Evolutionary conservation across 2,329 filamentous ascomycete genomes (phyloP), one percentile per base, ranked within the genome.

Genomic region (Uncinocarpus reesii): DNA sequence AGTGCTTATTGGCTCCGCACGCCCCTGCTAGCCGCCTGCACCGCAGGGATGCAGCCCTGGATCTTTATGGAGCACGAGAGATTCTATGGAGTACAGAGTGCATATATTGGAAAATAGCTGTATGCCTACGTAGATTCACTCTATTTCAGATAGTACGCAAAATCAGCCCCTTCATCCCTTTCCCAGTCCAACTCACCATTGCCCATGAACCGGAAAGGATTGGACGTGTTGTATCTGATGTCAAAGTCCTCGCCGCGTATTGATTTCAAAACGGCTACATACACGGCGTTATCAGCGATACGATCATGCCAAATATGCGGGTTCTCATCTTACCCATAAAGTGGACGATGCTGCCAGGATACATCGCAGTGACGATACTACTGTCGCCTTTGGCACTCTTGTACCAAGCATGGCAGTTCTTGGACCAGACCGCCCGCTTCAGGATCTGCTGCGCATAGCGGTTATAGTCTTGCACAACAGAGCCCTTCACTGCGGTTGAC

Each of bases 341-440:
- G 29, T 61, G 59, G 4, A 60, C 45, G 5, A 54, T 47, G 7
- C 37, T 50, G 31, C 57, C 57, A 11, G 56, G 56, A 50, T 53
- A 59, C 21, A 56, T 34, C 15, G 51, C 56, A 16, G 51, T 54
- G 23, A 57, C 45, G 16, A 47, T 28, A n/a, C 51, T 52, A 11
- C 29, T 28, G 26, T 53, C 51, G 24, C 42, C 40, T 11, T 32
- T 32, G 8, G 52, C 51, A 15, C 49, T 53, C 41, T 52, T 52
- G 23, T 52, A 54, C 52, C 52, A 37, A 44, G 55, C 11, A 53
- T 58, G 20, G 15, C 52, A 54, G 15, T 20, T 28, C 13, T 44
- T 40, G 18, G 50, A 45, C 42, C 47, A 54, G 21, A 50, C 47
- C 3, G 41, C 26, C 28, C 36, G 34, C 18, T 47, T 49, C 42